Percentiles rank a stretch among this genome's conserved stretches.
These are phyloP conservation scores for Fragosphaeria purpurea DNA, from an alignment of 2,329 filamentous ascomycete species.

Conservation along the genomic window DNA sequence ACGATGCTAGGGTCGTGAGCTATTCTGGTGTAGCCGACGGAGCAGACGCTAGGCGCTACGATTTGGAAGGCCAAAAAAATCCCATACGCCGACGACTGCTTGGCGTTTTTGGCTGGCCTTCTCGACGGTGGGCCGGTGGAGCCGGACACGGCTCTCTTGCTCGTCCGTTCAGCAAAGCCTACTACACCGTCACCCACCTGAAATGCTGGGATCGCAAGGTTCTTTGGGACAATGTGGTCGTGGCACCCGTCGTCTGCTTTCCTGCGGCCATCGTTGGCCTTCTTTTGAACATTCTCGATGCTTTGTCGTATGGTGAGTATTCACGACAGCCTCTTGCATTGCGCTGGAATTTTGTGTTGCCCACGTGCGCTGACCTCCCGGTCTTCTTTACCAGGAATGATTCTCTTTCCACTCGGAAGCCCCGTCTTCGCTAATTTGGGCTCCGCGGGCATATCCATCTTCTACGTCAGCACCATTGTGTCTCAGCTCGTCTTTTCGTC, in stretches of 20 bases:
- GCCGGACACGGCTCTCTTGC: not conserved
- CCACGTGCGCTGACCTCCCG: too few relatives aligned
- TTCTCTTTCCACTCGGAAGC: constrained; percentile 83
- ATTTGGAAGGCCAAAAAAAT: constrained; percentile 43
- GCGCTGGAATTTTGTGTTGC: not conserved
- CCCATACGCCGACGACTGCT: not conserved
- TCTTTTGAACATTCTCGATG: constrained; percentile 86
- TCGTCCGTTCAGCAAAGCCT: constrained; percentile 13
- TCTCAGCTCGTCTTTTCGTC: constrained; percentile 83
- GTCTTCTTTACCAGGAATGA: constrained; percentile 53
- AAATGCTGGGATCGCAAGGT: constrained; percentile 61
- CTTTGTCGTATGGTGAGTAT: constrained; percentile 70
- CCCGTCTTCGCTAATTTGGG: constrained; percentile 78
- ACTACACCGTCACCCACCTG: constrained; percentile 40
- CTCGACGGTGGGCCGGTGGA: not conserved
- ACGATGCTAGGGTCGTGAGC: constrained; percentile 19
- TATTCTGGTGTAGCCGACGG: constrained; percentile 13
- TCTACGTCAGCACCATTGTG: constrained; percentile 95
- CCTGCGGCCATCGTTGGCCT: constrained; percentile 84
- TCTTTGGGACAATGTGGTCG: constrained; percentile 53
- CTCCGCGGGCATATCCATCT: constrained; percentile 93
- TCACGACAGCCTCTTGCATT: not conserved
- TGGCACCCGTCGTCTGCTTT: constrained; percentile 60
- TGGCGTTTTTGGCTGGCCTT: constrained; percentile 2
- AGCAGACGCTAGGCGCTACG: constrained; percentile 17